These are phyloP conservation scores for Aureobasidium sp. DNA, from an alignment of 2,329 filamentous ascomycete genomes.

Conservation along the genomic window DNA sequence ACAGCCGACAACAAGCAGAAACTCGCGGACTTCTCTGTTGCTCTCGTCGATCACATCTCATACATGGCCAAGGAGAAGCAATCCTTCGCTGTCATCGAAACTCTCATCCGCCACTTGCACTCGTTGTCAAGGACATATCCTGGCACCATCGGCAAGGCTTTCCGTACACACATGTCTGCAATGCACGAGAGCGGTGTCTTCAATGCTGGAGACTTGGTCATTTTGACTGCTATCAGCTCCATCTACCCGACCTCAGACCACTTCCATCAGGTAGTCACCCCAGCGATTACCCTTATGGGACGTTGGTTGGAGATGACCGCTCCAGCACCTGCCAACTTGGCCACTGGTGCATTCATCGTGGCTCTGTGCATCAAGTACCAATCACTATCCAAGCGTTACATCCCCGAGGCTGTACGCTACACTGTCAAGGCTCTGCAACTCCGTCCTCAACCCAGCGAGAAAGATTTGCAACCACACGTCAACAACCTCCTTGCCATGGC, in stretches of 20 bases:
- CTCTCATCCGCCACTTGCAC: conserved; percentile 79
- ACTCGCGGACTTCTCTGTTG: conserved; percentile 58
- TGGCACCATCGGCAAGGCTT: conserved; percentile 65
- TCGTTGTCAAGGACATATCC: conserved; percentile 84
- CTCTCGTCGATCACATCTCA: conserved; percentile 58
- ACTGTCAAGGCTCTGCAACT: conserved; percentile 59
- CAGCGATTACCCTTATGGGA: conserved; percentile 74
- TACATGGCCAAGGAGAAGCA: conserved; percentile 45
- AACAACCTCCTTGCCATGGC: conserved; percentile 59
- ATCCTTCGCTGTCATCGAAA: conserved; percentile 62
- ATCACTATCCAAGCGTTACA: conserved; percentile 70
- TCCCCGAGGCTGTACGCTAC: conserved; percentile 83
- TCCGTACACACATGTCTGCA: conserved; percentile 60
- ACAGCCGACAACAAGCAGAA: conserved; percentile 77
- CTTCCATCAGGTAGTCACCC: conserved; percentile 91
- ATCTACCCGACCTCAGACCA: conserved; percentile 95
- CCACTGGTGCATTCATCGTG: conserved; percentile 67
- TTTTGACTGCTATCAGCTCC: conserved; percentile 74
- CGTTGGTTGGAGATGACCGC: conserved; percentile 74
- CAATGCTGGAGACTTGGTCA: conserved; percentile 62
- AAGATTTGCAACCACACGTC: conserved; percentile 52
- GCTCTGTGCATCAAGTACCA: conserved; percentile 79
- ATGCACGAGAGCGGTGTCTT: conserved; percentile 47
- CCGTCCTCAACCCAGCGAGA: conserved; percentile 23
- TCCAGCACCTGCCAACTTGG: conserved; percentile 57